Evolutionary conservation across 371 early-diverging fungal species (phyloP).

Genomic region (Rhizopus delemar): DNA sequence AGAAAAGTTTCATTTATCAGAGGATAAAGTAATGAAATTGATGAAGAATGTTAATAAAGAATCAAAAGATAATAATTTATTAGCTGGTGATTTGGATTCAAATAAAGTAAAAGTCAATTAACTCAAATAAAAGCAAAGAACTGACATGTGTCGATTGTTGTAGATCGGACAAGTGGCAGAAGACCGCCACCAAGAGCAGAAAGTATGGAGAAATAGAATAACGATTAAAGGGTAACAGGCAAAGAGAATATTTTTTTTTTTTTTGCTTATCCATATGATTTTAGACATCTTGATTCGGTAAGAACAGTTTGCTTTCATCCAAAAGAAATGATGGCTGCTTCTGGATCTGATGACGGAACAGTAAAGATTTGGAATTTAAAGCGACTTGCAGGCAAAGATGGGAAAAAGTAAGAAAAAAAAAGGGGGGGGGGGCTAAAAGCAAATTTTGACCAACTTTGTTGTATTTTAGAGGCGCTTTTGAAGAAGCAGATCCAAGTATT

Average conservation of each 20-base stretch:
- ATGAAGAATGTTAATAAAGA: conserved; percentile 54
- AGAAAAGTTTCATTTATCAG: conserved; percentile 62
- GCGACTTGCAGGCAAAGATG: conserved; percentile 37
- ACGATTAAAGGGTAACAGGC: conserved; percentile 58
- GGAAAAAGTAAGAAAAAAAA: conserved; percentile 36
- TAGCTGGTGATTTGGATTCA: conserved; percentile 35
- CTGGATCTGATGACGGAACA: conserved; percentile 85
- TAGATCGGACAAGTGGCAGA: conserved; percentile 30
- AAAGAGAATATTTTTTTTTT: not conserved
- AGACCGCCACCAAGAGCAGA: conserved; percentile 28
- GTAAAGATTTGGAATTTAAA: conserved; percentile 77
- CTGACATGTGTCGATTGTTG: not conserved
- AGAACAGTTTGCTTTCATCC: conserved; percentile 74
- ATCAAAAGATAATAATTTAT: conserved; percentile 32
- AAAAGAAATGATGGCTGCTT: conserved; percentile 58
- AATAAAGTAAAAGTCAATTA: conserved; percentile 27
- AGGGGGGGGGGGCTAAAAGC: conserved; percentile 32
- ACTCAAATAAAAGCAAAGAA: not conserved
- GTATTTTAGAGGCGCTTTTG: conserved; percentile 24
- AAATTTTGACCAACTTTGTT: not conserved
- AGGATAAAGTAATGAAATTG: conserved; percentile 58
- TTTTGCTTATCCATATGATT: too few species aligned
- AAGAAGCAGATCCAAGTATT: conserved; percentile 71
- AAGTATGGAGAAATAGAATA: conserved; percentile 63
- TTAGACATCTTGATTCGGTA: conserved; percentile 82